These are phyloP conservation scores for Aureobasidium subglaciale DNA, from an alignment of 2,329 filamentous ascomycete genomes.

Conservation along the genomic window DNA sequence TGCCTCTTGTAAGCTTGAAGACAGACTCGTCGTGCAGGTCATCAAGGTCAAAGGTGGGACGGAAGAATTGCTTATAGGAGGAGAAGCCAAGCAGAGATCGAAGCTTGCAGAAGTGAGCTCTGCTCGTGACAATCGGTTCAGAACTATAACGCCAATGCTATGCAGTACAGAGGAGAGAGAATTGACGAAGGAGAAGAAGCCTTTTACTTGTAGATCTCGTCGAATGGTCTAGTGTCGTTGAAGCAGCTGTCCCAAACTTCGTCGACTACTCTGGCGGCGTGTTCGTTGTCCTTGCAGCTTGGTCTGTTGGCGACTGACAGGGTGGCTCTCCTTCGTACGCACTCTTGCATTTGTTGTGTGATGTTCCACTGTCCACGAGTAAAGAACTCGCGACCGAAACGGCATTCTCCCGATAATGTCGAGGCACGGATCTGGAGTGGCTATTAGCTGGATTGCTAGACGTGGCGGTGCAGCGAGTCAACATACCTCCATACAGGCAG, in stretches of 20 bases:
- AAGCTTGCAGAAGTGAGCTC: too few relatives aligned
- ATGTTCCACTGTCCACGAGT: conserved; percentile 78
- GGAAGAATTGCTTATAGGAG: too few relatives aligned
- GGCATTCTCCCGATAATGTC: conserved; percentile 87
- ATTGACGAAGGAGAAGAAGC: neutral
- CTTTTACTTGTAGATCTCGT: conserved; percentile 78
- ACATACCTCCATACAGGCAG: conserved; percentile 83
- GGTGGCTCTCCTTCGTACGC: conserved; percentile 74
- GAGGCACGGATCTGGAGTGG: conserved; percentile 67
- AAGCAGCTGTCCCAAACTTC: conserved; percentile 99
- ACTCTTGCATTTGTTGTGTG: conserved; percentile 89
- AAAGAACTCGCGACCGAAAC: conserved; percentile 81
- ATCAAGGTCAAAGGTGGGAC: too few relatives aligned
- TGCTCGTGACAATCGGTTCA: too few relatives aligned
- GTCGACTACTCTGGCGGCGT: conserved; percentile 83
- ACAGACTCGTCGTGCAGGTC: too few relatives aligned
- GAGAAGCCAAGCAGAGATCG: too few relatives aligned
- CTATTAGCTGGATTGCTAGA: neutral
- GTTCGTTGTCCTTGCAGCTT: conserved; percentile 73
- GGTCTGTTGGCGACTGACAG: conserved; percentile 72
- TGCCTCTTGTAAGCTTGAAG: too few relatives aligned
- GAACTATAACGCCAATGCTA: conserved; percentile 15
- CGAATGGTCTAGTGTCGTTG: conserved; percentile 86
- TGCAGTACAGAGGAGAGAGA: neutral
- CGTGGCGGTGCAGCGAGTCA: neutral